These are phyloP conservation scores for Cutaneotrichosporon sp. DNA, from an alignment of 1,284 basidiomycete genomes.

Conservation along the genomic window DNA sequence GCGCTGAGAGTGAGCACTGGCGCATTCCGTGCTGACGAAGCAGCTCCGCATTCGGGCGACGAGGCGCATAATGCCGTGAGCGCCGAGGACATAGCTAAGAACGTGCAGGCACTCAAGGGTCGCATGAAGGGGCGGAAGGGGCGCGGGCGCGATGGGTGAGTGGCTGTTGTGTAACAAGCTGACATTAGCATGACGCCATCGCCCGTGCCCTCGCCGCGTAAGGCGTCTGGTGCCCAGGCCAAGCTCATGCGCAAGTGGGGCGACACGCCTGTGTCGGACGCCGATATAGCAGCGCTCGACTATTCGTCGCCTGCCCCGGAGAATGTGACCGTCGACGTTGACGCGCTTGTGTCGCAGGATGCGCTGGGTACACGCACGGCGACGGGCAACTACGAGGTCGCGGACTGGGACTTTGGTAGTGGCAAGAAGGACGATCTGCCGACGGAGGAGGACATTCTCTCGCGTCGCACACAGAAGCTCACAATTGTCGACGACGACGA, in stretches of 20 bases:
- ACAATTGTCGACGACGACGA: constrained; percentile 53
- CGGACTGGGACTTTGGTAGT: constrained; percentile 75
- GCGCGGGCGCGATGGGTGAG: constrained; percentile 55
- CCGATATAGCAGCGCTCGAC: constrained; percentile 86
- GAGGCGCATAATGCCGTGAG: constrained; percentile 30
- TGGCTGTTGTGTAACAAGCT: constrained; percentile 50
- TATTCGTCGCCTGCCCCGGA: constrained; percentile 61
- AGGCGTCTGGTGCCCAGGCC: constrained; percentile 55
- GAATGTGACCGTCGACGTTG: constrained; percentile 49
- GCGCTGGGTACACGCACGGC: constrained; percentile 64
- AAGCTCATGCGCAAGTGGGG: constrained; percentile 93
- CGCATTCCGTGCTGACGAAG: neutral
- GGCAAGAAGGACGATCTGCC: constrained; percentile 54
- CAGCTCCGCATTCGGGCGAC: constrained; percentile 29
- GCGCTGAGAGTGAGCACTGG: constrained; percentile 4
- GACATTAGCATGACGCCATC: constrained; percentile 59
- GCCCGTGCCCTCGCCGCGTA: constrained; percentile 37
- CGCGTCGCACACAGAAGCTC: constrained; percentile 31
- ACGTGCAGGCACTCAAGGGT: constrained; percentile 85
- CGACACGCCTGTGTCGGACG: constrained; percentile 69
- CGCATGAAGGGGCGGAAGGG: constrained; percentile 59
- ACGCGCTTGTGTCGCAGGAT: constrained; percentile 50
- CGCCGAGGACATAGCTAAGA: constrained; percentile 85
- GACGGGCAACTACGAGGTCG: constrained; percentile 89
- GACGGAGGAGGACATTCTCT: constrained; percentile 49